Base-by-base conservation (phyloP, 306 rosid genomes). In the Adenanthera pavonina region DNA sequence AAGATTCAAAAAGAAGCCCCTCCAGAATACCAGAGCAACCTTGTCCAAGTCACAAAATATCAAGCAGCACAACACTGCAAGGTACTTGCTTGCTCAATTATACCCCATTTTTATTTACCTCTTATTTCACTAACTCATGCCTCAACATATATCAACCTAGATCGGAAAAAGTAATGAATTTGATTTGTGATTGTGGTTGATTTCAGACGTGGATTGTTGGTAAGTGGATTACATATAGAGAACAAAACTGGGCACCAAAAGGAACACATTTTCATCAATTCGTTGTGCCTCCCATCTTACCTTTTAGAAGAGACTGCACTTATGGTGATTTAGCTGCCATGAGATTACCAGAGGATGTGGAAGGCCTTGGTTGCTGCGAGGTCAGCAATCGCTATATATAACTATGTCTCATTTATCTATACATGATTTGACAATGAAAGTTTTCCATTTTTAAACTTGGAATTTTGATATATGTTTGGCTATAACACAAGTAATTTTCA, bases 311-410 rank as follows among this genome's bases (percentile, higher is more conserved):
- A 88, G 94, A 93, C 62, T 94, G 99, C 79, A 89, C 94, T n/a
- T 96, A 96, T 25, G 99, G 99, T 40, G 97, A 94, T 75, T 93
- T 96, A 3, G 99, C 99, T 0, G 99, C 99, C 76, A 96, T 96
- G 99, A 90, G 86, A 66, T 84, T 96, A 81, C 98, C 99, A 0
- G 82, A 88, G 7, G 98, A 94, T 16, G 97, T 94, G 5, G 68
- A 92, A 81, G 99, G 97, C 68, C 97, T 96, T 33, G 95, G 98
- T 5, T 47, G 43, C 38, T 96, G 99, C 75, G 99, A 96, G 99
- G 99, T 94, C 9, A 76, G 20, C 10, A 49, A 35, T 78, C 41
- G 68, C 56, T 25, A 8, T 20, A 5, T 36, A 17, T 20, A 6
- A 14, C 19, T 51, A 2, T 46, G 19, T 51, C 5, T 53, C 4